Evolutionary conservation across 306 rosid genomes (phyloP).

Genomic region (Albizia julibrissin): DNA sequence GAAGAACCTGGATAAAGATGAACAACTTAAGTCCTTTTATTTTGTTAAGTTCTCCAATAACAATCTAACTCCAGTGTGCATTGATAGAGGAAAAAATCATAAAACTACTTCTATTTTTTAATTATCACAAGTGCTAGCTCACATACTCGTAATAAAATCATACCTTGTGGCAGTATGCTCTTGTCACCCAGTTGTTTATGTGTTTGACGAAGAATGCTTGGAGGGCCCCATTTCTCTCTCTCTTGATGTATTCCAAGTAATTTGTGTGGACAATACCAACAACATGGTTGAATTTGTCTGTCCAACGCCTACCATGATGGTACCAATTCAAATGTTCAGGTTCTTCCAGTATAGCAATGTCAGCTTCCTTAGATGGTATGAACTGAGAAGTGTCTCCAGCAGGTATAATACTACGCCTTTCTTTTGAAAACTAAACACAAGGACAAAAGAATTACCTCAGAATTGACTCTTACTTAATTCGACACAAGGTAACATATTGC

Average conservation of each 20-base stretch:
- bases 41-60: constrained; percentile 15
- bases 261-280: constrained; percentile 97
- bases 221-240: constrained; percentile 94
- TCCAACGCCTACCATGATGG: constrained; percentile 97
- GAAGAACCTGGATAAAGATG: constrained; percentile 73
- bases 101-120: constrained; percentile 20
- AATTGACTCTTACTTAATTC: constrained; percentile 22
- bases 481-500: constrained; percentile 21
- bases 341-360: constrained; percentile 94
- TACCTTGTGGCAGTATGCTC: constrained; percentile 94
- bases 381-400: constrained; percentile 96
- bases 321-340: constrained; percentile 99
- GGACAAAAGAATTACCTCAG: constrained; percentile 32
- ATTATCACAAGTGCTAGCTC: constrained; percentile 16
- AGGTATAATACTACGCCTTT: constrained; percentile 87
- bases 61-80: constrained; percentile 4
- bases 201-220: constrained; percentile 95
- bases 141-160: constrained; percentile 13
- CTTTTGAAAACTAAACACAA: constrained; percentile 69
- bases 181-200: constrained; percentile 91
- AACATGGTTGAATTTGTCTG: constrained; percentile 93
- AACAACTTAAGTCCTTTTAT: constrained; percentile 19
- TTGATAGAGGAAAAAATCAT: constrained; percentile 19
- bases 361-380: constrained; percentile 87
- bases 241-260: constrained; percentile 91